These are phyloP conservation scores for Pseudogymnoascus sp. DNA, from an alignment of 2,329 filamentous ascomycete species.

Conservation along the genomic window DNA sequence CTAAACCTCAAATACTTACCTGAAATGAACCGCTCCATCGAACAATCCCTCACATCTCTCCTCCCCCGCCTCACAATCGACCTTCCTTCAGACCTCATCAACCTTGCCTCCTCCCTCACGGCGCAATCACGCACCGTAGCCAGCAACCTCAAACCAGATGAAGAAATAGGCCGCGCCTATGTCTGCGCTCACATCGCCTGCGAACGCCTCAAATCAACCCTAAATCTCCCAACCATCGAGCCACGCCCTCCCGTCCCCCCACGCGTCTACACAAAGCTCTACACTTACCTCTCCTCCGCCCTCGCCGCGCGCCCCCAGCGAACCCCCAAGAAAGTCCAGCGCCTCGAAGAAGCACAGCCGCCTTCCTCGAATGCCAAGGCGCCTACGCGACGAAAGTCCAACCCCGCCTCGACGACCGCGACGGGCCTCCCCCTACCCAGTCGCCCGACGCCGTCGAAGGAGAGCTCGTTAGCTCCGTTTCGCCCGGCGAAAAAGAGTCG, in stretches of 20 bases:
- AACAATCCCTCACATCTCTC: slow-evolving; percentile 63
- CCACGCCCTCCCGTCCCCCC: slow-evolving; percentile 71
- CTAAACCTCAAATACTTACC: background rate
- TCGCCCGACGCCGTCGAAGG: slow-evolving; percentile 38
- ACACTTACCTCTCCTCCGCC: slow-evolving; percentile 67
- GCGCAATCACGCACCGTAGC: slow-evolving; percentile 74
- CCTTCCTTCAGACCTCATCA: slow-evolving; percentile 60
- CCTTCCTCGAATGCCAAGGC: background rate
- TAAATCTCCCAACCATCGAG: slow-evolving; percentile 70
- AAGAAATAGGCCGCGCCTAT: slow-evolving; percentile 79
- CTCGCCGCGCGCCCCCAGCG: slow-evolving; percentile 39
- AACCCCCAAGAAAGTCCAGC: slow-evolving; percentile 20
- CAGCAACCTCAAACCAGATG: slow-evolving; percentile 69
- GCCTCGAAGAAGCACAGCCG: slow-evolving; percentile 9
- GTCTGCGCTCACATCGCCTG: slow-evolving; percentile 86
- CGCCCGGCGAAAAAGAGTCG: slow-evolving; percentile 23
- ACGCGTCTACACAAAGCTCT: slow-evolving; percentile 75
- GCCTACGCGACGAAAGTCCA: slow-evolving; percentile 20
- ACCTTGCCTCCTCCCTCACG: slow-evolving; percentile 64
- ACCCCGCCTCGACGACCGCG: slow-evolving; percentile 6
- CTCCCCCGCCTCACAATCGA: slow-evolving; percentile 63
- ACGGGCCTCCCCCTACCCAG: slow-evolving; percentile 17
- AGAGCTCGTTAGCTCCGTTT: slow-evolving; percentile 33
- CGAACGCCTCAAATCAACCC: slow-evolving; percentile 65
- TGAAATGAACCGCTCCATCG: slow-evolving; percentile 64